Conservation (phyloP, 495 filamentous ascomycete genomes). For the Copromyces sp. region DNA sequence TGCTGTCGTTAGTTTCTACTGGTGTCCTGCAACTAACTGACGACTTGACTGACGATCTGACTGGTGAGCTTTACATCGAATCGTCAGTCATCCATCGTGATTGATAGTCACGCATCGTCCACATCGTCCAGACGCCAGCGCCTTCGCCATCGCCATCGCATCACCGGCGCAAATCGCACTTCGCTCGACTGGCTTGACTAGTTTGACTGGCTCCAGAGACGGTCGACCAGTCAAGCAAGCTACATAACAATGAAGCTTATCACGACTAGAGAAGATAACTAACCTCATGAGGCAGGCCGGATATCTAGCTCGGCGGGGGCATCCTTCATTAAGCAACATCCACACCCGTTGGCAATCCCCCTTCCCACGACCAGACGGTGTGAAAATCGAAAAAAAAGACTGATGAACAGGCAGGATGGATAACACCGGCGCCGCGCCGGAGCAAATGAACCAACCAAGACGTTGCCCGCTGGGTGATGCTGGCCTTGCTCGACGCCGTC, state of each 20-base stretch:
- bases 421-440: not conserved
- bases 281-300: not conserved
- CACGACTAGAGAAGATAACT: not conserved
- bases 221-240: not conserved
- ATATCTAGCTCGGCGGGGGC: not conserved
- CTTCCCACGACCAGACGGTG: not conserved
- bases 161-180: not conserved
- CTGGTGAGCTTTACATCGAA: not conserved
- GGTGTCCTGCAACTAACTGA: not conserved
- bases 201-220: not conserved
- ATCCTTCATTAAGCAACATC: not conserved
- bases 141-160: not conserved
- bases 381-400: not conserved
- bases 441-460: not conserved
- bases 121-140: not conserved
- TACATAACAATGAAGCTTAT: not conserved
- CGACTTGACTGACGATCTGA: not conserved
- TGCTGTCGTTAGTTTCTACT: too few species aligned
- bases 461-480: not conserved
- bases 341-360: not conserved
- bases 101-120: not conserved
- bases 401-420: not conserved
- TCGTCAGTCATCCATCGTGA: not conserved
- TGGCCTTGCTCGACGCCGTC: not conserved
- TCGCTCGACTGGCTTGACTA: not conserved